Evolutionary conservation across 495 filamentous ascomycete species (phyloP), one percentile per base, ranked within the genome.

Genomic region (Penicillium taxi): DNA sequence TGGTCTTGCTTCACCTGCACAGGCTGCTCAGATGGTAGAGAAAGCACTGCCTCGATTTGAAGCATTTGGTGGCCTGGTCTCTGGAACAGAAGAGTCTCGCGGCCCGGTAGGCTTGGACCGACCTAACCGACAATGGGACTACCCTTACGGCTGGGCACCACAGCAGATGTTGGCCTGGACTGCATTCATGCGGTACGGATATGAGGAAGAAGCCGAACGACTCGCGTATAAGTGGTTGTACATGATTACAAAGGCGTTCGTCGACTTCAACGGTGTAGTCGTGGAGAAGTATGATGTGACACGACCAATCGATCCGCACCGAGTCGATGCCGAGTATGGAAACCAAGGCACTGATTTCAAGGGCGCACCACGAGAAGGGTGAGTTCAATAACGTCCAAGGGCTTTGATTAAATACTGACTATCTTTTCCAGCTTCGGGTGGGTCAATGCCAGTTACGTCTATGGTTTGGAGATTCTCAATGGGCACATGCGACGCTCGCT

Each of bases 241-340:
- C 58, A 96, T 96, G 90, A 83, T 94, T 48, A 94, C 84, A 21
- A 94, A 91, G 59, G 85, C 88, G 0, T 98, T 96, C 63, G 84
- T 94, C 16, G 88, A 98, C 51, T 96, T 88, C 70, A 94, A 96
- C 49, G 91, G 91, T 14, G 86, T 94, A 19, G 88, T 98, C 13
- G 91, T 96, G 1, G 91, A 98, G 66, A 98, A 98, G 59, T 98
- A 98, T 65, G 84, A 98, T 61, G 91, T 98, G 29, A 96, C 91
- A 30, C 66, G 85, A 35, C 78, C 78, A 15, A 76, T 88, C 45
- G 86, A 90, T 48, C 85, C 91, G 17, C 91, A 96, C 56, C 78
- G 82, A 15, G 91, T 98, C 6, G 83, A 86, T 54, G 91, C 91
- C 39, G 91, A 98, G 61, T 98, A 98, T 55, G 91, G 91, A 2